Percentiles rank a stretch among this genome's conserved stretches.
phyloP scores from a whole-genome alignment of 768 basidiomycete species.

The Botryobasidium botryosum region DNA sequence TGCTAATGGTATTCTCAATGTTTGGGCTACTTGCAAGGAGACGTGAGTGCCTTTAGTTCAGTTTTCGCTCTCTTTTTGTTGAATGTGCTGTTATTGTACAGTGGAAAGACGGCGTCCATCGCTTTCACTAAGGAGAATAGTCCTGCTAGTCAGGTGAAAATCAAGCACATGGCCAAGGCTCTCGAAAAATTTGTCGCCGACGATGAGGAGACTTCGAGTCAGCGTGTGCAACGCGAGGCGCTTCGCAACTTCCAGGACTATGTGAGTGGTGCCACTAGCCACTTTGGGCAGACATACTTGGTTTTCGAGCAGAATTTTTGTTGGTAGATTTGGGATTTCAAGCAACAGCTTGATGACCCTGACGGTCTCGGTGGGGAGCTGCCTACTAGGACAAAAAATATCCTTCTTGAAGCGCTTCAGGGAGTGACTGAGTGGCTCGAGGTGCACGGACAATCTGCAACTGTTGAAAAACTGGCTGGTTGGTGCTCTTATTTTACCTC shows the following conservation, averaged over 20 bases:
- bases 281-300: too few species aligned
- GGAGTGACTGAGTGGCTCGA: constrained; percentile 89
- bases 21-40: constrained; percentile 83
- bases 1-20: constrained; percentile 91
- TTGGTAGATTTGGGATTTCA: constrained; percentile 80
- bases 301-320: too few species aligned
- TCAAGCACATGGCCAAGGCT: constrained; percentile 89
- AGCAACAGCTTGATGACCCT: constrained; percentile 70
- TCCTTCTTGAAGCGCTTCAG: constrained; percentile 63
- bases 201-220: constrained; percentile 61
- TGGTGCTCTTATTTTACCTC: constrained; percentile 25
- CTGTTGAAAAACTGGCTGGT: constrained; percentile 81
- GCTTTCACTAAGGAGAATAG: constrained; percentile 96
- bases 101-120: constrained; percentile 75
- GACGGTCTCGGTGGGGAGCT: constrained; percentile 86
- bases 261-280: too few species aligned
- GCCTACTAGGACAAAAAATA: constrained; percentile 65
- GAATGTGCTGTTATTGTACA: constrained; percentile 16
- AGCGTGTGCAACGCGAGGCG: constrained; percentile 75
- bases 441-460: constrained; percentile 58
- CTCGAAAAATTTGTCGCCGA: constrained; percentile 81
- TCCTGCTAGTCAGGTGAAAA: constrained; percentile 74
- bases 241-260: constrained; percentile 67
- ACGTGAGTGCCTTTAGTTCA: constrained; percentile 34
- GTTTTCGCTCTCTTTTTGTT: background rate